These are phyloP conservation scores for Auricularia auricula-judae DNA, from an alignment of 768 basidiomycete species.

Conservation along the genomic window DNA sequence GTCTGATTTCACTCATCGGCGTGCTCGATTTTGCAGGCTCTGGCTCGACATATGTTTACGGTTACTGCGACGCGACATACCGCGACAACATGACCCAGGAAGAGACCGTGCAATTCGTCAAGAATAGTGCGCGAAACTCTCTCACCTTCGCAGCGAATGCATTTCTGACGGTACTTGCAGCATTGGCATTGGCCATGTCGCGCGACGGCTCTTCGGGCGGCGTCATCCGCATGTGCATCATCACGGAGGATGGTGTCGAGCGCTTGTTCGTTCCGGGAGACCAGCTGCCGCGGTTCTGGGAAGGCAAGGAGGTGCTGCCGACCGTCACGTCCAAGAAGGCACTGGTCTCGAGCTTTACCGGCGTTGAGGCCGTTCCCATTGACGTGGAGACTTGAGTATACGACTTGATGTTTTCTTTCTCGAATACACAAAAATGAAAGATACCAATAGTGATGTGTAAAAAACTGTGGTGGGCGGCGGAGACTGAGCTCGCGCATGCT, in stretches of 20 bases:
- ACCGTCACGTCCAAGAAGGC: slow-evolving; percentile 3
- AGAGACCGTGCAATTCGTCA: slow-evolving; percentile 88
- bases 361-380: slow-evolving; percentile 9
- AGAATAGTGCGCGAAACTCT: slow-evolving; percentile 62
- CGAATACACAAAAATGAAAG: background rate
- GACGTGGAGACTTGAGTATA: slow-evolving; percentile 9
- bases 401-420: background rate
- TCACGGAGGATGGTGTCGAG: slow-evolving; percentile 87
- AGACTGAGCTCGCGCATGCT: background rate
- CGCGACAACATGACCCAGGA: slow-evolving; percentile 84
- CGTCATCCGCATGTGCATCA: slow-evolving; percentile 94
- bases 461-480: background rate
- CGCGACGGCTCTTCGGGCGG: slow-evolving; percentile 98
- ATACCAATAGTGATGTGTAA: background rate
- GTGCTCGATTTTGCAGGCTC: slow-evolving; percentile 42
- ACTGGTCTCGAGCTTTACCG: background rate
- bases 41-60: slow-evolving; percentile 96
- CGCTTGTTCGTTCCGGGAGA: slow-evolving; percentile 87
- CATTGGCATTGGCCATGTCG: slow-evolving; percentile 90
- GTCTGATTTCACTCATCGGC: background rate
- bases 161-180: slow-evolving; percentile 28
- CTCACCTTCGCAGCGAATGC: background rate
- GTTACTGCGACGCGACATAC: slow-evolving; percentile 98
- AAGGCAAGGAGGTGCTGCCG: slow-evolving; percentile 64
- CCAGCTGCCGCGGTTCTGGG: slow-evolving; percentile 83